phyloP scores from a whole-genome alignment of 495 filamentous ascomycete genomes.

The Pseudoneurospora amorphoporcata region DNA sequence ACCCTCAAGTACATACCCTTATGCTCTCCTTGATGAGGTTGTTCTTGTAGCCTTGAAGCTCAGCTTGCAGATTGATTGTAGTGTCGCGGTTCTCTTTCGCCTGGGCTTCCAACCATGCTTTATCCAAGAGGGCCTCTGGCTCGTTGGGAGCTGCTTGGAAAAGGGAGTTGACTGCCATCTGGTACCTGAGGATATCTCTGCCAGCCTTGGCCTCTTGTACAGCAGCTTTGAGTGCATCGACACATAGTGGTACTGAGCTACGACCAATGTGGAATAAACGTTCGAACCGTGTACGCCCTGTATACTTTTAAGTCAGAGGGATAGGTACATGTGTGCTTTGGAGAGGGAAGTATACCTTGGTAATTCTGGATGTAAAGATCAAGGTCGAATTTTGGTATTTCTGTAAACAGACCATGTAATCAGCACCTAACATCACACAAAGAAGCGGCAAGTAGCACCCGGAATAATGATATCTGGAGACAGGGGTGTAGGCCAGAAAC shows the following conservation, averaged over 20 bases:
- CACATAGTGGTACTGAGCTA: constrained; percentile 61
- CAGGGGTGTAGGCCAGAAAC: neutral
- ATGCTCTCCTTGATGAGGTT: constrained; percentile 98
- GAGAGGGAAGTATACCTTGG: constrained; percentile 45
- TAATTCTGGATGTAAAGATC: constrained; percentile 91
- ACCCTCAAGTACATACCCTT: constrained; percentile 45
- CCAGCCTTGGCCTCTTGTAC: constrained; percentile 67
- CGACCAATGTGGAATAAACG: constrained; percentile 73
- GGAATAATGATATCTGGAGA: neutral
- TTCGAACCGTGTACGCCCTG: constrained; percentile 65
- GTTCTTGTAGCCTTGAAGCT: constrained; percentile 91
- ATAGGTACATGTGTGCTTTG: neutral
- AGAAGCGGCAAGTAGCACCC: constrained; percentile 1
- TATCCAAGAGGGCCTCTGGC: constrained; percentile 53
- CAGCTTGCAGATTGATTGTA: constrained; percentile 62
- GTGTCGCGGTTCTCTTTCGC: constrained; percentile 54
- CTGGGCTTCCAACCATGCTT: constrained; percentile 56
- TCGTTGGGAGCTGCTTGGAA: constrained; percentile 54
- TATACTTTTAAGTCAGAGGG: neutral
- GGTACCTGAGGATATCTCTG: constrained; percentile 62
- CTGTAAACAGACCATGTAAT: constrained; percentile 28
- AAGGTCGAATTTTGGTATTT: constrained; percentile 82
- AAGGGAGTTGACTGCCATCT: constrained; percentile 55
- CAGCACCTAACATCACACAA: neutral
- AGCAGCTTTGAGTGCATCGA: constrained; percentile 73